Evolutionary conservation across 768 basidiomycete genomes (phyloP).

Genomic region (Mycena amicta): DNA sequence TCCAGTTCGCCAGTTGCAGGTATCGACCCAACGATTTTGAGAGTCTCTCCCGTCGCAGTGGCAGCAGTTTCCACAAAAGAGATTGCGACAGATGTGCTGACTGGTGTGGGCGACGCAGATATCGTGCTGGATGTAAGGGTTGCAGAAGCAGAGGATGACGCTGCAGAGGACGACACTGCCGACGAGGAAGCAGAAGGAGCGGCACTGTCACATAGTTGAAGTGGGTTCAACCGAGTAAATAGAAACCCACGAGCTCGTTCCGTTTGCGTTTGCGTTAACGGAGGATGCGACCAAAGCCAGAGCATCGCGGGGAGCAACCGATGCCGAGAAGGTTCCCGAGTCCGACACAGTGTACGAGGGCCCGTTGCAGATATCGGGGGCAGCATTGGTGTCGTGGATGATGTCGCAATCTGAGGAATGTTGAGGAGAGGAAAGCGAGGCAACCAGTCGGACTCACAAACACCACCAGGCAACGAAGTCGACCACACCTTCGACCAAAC

Average conservation of each 20-base stretch:
- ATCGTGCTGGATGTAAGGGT: neutral
- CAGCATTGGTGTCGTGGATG: conserved; percentile 13
- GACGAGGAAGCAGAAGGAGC: neutral
- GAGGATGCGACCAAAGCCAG: conserved; percentile 14
- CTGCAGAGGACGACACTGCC: neutral
- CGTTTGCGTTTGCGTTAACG: neutral
- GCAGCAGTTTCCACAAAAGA: conserved; percentile 8
- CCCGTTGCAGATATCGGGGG: conserved; percentile 12
- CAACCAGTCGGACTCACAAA: neutral
- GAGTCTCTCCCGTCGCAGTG: neutral
- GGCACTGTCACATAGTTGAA: too few relatives aligned
- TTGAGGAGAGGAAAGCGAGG: neutral
- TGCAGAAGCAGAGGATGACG: neutral
- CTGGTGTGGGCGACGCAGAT: neutral
- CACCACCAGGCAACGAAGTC: conserved; percentile 18
- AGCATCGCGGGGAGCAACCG: conserved; percentile 21
- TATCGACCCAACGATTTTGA: conserved; percentile 12
- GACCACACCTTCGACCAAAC: conserved; percentile 9
- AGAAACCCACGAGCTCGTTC: conserved; percentile 3
- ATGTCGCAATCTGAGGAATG: conserved; percentile 19
- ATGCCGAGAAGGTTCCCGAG: conserved; percentile 22
- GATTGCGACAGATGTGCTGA: conserved; percentile 2
- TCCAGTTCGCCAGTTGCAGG: conserved; percentile 12
- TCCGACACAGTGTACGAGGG: conserved; percentile 11
- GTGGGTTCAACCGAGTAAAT: too few relatives aligned